Evolutionary conservation across 108 stramenopile genomes (phyloP).

Genomic region (Schizochytrium sp.): DNA sequence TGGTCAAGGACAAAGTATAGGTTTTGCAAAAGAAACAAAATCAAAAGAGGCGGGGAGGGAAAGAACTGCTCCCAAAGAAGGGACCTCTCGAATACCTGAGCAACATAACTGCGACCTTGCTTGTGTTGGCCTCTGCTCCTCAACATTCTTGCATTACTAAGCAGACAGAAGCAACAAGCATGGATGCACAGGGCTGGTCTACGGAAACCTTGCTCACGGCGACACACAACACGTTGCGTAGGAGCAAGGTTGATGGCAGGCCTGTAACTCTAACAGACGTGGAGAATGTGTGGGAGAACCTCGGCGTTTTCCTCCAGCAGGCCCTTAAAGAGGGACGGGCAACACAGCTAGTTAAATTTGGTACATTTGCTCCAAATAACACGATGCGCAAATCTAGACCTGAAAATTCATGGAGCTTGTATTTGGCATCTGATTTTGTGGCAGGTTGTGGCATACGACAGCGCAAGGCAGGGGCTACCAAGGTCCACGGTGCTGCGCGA

Average conservation of each 20-base stretch:
- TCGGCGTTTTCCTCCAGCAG: conserved; percentile 12
- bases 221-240: not conserved
- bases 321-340: conserved; percentile 15
- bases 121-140: too few species aligned
- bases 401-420: not conserved
- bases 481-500: not conserved
- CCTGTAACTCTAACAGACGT: not conserved
- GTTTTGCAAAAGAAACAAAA: not conserved
- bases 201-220: not conserved
- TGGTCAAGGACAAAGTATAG: too few species aligned
- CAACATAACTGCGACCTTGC: too few species aligned
- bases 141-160: not conserved
- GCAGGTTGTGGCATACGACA: conserved; percentile 5
- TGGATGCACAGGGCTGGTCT: conserved; percentile 1
- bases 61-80: not conserved
- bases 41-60: not conserved
- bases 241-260: not conserved
- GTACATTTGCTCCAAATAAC: not conserved
- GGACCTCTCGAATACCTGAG: not conserved
- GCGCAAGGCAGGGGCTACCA: not conserved
- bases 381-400: not conserved
- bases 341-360: conserved; percentile 3
- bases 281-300: conserved; percentile 46
- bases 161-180: not conserved
- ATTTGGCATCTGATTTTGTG: conserved; percentile 15